These are phyloP conservation scores for Tritrichomonas musculus DNA, from an alignment of 208 protist species.

Conservation along the genomic window DNA sequence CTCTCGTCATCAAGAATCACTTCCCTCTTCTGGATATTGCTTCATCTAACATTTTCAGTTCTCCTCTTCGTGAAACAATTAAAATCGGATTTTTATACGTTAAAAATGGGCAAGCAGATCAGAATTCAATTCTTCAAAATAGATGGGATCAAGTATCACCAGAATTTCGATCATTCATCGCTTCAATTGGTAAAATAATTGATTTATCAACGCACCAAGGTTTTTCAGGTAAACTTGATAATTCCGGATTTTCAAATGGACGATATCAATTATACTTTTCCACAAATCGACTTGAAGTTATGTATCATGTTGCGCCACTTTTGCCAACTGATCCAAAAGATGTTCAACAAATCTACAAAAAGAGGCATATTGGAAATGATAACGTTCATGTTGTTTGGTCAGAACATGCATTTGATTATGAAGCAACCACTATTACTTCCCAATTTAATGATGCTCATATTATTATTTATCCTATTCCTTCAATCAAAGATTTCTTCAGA, in stretches of 20 bases:
- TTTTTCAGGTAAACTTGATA: conserved; percentile 24
- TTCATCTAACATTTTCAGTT: background rate
- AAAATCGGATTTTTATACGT: conserved; percentile 1
- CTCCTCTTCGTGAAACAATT: background rate
- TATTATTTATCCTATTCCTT: background rate
- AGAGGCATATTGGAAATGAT: conserved; percentile 30
- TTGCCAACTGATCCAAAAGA: conserved; percentile 12
- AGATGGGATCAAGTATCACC: background rate
- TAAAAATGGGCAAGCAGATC: background rate
- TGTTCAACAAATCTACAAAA: conserved; percentile 17
- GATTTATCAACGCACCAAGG: background rate
- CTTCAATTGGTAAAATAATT: background rate
- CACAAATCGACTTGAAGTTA: background rate
- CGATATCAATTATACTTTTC: background rate
- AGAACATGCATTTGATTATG: background rate
- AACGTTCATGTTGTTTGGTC: conserved; percentile 6
- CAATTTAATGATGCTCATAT: conserved; percentile 25
- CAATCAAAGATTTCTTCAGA: background rate
- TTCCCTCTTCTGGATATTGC: background rate
- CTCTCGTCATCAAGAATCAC: too few relatives aligned
- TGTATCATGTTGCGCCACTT: background rate
- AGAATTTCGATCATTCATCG: background rate
- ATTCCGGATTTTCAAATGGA: background rate
- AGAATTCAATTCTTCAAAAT: background rate
- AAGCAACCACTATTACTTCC: background rate